Base-by-base conservation (phyloP, 257 asterid genomes). In the Solanum bukasovii region DNA sequence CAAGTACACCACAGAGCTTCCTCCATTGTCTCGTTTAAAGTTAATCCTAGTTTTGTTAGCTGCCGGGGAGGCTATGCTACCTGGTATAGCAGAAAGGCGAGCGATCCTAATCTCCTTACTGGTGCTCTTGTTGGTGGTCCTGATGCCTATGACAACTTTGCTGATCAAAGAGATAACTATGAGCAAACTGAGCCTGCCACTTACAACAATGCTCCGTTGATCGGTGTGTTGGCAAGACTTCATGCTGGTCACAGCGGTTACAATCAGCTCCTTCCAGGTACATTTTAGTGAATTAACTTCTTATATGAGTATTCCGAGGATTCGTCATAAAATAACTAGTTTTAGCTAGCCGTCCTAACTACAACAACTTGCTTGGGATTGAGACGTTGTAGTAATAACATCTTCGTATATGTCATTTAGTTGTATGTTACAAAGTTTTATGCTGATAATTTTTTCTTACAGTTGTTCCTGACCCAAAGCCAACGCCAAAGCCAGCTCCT, bases 161-260 rank as follows among this genome's bases (percentile, higher is more conserved):
- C 99, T 65, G 99, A 97, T 89, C 88, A 97, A 91, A 93, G 99
- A 84, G 98, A 97, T 59, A 97, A 97, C 89, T 97, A 94, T 12
- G 99, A 97, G 90, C 99, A 97, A 91, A 97, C 99, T 4, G 99
- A 97, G 90, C 99, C 99, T 4, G 99, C 99, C 81, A 97, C 99
- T 61, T 97, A 97, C 89, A 97, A 97, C 92, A 97, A 95, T 90
- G 99, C 98, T 73, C 99, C 99, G 3, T 87, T 97, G 73, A 33
- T 97, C 1, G 99, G 99, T 6, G 88, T 96, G n/a, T 84, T 97
- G 88, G 98, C 99, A 14, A 93, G 99, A 83, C 89, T 97, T 56
- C 95, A 94, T 16, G 95, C 93, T 13, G 99, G 98, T 42, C 95
- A 90, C 85, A 87, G 92, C 3, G 95, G 96, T 27, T 93, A 93